Base-by-base conservation (phyloP, 2,329 filamentous ascomycete species). In the Plenodomus tracheiphilus region DNA sequence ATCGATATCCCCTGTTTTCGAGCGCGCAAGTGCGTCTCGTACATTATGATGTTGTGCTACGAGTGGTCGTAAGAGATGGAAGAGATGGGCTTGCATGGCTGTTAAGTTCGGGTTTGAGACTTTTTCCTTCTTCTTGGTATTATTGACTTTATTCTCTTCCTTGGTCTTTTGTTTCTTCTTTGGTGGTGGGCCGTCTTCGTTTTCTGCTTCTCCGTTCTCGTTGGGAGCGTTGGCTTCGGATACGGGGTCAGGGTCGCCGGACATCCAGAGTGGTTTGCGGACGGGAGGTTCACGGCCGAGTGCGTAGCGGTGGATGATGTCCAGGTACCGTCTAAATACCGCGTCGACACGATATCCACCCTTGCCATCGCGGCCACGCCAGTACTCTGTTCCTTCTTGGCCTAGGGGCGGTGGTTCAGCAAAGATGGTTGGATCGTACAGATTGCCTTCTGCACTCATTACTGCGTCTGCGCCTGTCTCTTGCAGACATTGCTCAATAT, bases 391-490 rank as follows among this genome's bases (percentile, higher is more conserved):
- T 0, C 84, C 85, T 69, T 89, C 85, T 39, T 85, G 72, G 0
- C 85, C 88, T 0, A 77, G 64, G 0, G 81, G 69, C 0, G 91
- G 91, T 15, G 85, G 79, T 25, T 78, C 74, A 13, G 87, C 85
- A 66, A 99, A 99, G 37, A 99, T 87, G 2, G 85, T 85, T 0
- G 94, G 94, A 67, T 99, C 91, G 65, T 91, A 93, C 0, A 99
- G 80, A 68, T 97, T 96, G 0, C 91, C 94, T 74, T 99, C 94
- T 4, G 94, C 94, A 59, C 88, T 93, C 94, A 99, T 97, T 43
- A 99, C 85, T 16, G 83, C 94, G 70, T 99, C 94, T 1, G 87
- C 93, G 1, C 92, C 91, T 1, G 94, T 99, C 4, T 81, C 89
- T 41, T 85, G 82, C 17, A 99, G 76, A 65, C 93, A 97, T 17